Evolutionary conservation across 2,329 filamentous ascomycete species (phyloP), one percentile per base, ranked within the genome.

Genomic region (Lizonia empirigonia): DNA sequence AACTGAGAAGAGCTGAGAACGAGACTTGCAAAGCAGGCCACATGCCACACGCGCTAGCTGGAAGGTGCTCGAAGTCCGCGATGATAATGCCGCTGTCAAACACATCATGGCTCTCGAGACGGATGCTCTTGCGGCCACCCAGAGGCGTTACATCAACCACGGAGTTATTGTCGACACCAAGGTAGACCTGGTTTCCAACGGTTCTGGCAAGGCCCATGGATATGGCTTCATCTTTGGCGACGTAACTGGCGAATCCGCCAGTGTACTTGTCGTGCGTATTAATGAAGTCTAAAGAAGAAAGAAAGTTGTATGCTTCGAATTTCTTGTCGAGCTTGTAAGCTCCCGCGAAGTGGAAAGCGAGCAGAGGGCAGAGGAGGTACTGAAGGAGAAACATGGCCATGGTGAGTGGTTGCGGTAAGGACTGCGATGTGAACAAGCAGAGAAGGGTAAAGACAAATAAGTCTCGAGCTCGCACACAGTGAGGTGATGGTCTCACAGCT

Each of bases 21-120:
- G 7, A 26, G 2, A 55, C 55, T 61, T 39, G 67, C 58, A 68
- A 69, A n/a, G 68, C 59, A 20, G 67, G 68, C 68, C 68, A 71
- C 34, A 59, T 58, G 12, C 68, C 68, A 42, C 68, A 71, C 1
- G 42, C 55, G n/a, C 34, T 55, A 7, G 51, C 61, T 10, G 68
- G 67, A 27, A 71, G 54, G 44, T 71, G 67, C 2, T 50, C 59
- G 24, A 71, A 64, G 44, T 71, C 66, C 7, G 55, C 59, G 24
- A 70, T 60, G 38, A 70, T 45, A 12, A 71, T 53, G 7, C 62
- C 67, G 26, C 53, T 53, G 39, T 62, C 60, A 27, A 62, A 67
- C 2, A 51, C 54, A 13, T 59, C 50, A 8, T 58, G 58, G 35
- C 56, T 60, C 30, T 58, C 54, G 5, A 68, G 47, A n/a, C 65